phyloP scores from a whole-genome alignment of 2,329 filamentous ascomycete genomes.

The Huntiella moniliformis region DNA sequence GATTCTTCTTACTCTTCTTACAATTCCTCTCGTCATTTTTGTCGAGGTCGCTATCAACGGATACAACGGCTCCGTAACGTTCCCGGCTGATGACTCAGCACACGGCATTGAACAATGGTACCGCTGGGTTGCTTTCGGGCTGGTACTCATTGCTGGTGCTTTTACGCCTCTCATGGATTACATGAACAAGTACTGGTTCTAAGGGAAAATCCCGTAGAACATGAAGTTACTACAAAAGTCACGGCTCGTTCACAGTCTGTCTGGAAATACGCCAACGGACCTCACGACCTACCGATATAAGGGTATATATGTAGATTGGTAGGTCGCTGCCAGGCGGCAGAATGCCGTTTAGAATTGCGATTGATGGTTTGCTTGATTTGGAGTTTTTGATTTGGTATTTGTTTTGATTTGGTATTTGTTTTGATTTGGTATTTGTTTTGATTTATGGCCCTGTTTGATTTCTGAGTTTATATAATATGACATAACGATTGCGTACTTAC shows the following conservation, averaged over 20 bases:
- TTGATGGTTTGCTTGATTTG: not conserved
- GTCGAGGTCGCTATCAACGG: slow-evolving; percentile 10
- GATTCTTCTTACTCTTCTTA: slow-evolving; percentile 6
- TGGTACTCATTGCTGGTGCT: slow-evolving; percentile 6
- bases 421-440: not conserved
- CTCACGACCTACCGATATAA: no score
- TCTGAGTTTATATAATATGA: slow-evolving; percentile 1
- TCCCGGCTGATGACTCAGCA: slow-evolving; percentile 4
- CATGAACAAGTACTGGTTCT: slow-evolving; percentile 12
- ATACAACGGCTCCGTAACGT: slow-evolving; percentile 7
- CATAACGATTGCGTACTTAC: not conserved
- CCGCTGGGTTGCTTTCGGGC: slow-evolving; percentile 9
- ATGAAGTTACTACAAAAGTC: no score
- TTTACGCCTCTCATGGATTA: slow-evolving; percentile 11
- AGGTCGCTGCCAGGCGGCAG: not conserved
- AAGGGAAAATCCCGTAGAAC: not conserved
- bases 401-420: slow-evolving; percentile 4
- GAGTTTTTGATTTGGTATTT: slow-evolving; percentile 1
- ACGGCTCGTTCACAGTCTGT: no score
- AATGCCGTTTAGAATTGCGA: not conserved
- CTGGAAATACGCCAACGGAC: no score
- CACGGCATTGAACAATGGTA: slow-evolving; percentile 9
- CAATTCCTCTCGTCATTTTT: slow-evolving; percentile 10
- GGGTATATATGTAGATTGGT: not conserved
- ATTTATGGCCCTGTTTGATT: not conserved